phyloP scores from a whole-genome alignment of 208 protist genomes.

The Angomonas deanei region DNA sequence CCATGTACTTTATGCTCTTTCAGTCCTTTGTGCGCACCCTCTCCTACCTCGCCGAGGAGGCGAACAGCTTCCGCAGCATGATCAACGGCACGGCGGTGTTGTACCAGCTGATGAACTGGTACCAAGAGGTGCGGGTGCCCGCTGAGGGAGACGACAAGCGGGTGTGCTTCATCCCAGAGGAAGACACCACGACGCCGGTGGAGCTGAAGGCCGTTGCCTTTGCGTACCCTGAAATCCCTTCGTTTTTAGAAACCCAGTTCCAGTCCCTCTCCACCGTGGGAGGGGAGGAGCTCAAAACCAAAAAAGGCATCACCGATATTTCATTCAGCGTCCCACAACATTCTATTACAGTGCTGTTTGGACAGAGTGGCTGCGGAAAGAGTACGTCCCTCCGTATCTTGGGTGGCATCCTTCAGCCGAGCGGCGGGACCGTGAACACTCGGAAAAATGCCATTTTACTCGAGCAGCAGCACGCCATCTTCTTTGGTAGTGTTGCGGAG shows the following conservation, averaged over 20 bases:
- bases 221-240: conserved; percentile 36
- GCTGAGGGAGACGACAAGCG: not conserved
- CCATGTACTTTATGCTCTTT: conserved; percentile 68
- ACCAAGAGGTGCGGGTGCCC: conserved; percentile 18
- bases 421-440: conserved; percentile 41
- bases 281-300: not conserved
- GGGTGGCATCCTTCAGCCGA: conserved; percentile 40
- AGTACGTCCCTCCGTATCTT: conserved; percentile 67
- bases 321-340: conserved; percentile 24
- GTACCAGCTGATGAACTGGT: conserved; percentile 50
- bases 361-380: conserved; percentile 74
- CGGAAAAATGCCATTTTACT: conserved; percentile 40
- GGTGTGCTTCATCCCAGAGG: not conserved
- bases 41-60: conserved; percentile 26
- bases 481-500: conserved; percentile 68
- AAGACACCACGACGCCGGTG: conserved; percentile 13
- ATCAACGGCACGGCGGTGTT: conserved; percentile 48
- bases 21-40: conserved; percentile 49
- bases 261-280: not conserved
- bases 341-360: conserved; percentile 59
- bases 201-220: conserved; percentile 40
- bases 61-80: conserved; percentile 23
- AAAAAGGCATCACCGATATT: conserved; percentile 32
- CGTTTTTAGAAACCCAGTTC: conserved; percentile 22
- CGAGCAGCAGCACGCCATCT: conserved; percentile 75